Conservation (phyloP, 768 basidiomycete species). For the Rossbeevera mucosa region DNA sequence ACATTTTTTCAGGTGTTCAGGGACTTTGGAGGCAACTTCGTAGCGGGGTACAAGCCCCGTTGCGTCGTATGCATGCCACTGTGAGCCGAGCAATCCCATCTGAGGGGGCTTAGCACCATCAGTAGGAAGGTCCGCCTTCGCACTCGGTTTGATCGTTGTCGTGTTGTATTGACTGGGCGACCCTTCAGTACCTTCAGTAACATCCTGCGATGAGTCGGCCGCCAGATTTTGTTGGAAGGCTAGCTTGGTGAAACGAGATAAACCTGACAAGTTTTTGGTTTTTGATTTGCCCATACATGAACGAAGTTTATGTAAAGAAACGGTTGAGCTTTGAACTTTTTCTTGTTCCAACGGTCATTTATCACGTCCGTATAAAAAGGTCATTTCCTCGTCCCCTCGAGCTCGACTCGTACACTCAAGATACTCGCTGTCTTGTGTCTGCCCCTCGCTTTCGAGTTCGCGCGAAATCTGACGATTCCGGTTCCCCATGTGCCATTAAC, state of each 20-base stretch:
- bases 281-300: conserved; percentile 39
- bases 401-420: conserved; percentile 22
- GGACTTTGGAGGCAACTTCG: conserved; percentile 59
- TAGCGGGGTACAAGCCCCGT: conserved; percentile 73
- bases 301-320: too few species aligned
- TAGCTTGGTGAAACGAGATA: conserved; percentile 41
- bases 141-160: not conserved
- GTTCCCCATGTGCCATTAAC: conserved; percentile 12
- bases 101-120: conserved; percentile 19
- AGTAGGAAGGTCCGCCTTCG: not conserved
- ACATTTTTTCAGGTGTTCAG: conserved; percentile 82
- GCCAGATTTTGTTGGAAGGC: conserved; percentile 28
- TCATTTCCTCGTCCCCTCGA: conserved; percentile 11
- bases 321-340: too few species aligned
- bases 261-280: conserved; percentile 37
- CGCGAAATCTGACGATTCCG: not conserved
- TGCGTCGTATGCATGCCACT: conserved; percentile 54
- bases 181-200: not conserved
- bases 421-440: conserved; percentile 15
- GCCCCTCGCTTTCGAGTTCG: conserved; percentile 1
- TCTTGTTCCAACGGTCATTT: too few species aligned
- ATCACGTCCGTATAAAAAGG: conserved; percentile 15
- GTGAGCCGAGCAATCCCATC: conserved; percentile 25
- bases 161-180: conserved; percentile 1
- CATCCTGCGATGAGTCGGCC: conserved; percentile 4